These are phyloP conservation scores for Salix viminalis DNA, from an alignment of 345 rosid species.

Conservation along the genomic window DNA sequence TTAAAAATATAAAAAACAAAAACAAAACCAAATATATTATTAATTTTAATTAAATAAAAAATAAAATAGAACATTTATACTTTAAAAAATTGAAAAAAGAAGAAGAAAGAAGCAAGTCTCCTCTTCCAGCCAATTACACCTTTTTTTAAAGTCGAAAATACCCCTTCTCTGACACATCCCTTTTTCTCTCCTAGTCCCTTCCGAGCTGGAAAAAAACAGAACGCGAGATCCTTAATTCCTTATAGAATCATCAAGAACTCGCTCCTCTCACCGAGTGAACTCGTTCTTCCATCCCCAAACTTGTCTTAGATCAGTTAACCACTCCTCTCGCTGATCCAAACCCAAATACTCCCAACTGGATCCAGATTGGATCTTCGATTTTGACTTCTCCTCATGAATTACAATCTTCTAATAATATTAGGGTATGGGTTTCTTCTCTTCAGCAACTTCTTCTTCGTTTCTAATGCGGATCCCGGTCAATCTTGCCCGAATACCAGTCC, in stretches of 20 bases:
- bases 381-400: conserved; percentile 30
- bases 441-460: conserved; percentile 26
- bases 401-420: conserved; percentile 19
- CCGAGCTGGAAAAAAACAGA: not conserved
- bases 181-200: not conserved
- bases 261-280: not conserved
- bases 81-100: too few relatives aligned
- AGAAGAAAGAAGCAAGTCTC: not conserved
- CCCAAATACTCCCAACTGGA: not conserved
- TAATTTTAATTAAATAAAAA: too few relatives aligned
- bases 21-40: too few relatives aligned
- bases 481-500: conserved; percentile 59
- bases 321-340: not conserved
- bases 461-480: conserved; percentile 43
- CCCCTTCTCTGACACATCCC: not conserved
- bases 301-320: not conserved
- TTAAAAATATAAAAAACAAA: too few relatives aligned
- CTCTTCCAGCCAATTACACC: not conserved
- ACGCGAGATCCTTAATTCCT: not conserved
- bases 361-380: conserved; percentile 21
- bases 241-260: not conserved
- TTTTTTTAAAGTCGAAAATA: not conserved
- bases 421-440: conserved; percentile 28
- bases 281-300: not conserved
- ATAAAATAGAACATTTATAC: too few relatives aligned